Percentiles rank a stretch among this genome's conserved stretches.
Evolutionary conservation across 2,329 filamentous ascomycete genomes (phyloP).

Genomic region (Coleophoma eucalyptorum): DNA sequence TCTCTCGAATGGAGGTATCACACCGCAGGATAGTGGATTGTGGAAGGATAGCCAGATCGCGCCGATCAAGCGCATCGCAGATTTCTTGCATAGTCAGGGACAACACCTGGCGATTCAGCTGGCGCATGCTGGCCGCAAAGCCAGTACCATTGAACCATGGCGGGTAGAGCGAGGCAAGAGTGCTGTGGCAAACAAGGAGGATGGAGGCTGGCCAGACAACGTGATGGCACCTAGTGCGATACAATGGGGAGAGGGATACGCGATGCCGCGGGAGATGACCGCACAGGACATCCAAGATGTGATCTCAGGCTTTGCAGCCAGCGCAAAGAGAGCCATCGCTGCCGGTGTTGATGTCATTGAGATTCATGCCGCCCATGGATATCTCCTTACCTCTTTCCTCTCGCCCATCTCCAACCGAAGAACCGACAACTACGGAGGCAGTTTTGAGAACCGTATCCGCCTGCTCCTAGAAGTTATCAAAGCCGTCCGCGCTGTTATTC

Average conservation of each 20-base stretch:
- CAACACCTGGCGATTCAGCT: slow-evolving; percentile 69
- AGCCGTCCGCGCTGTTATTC: slow-evolving; percentile 48
- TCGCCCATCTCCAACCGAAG: slow-evolving; percentile 55
- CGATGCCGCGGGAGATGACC: slow-evolving; percentile 56
- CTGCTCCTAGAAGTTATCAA: slow-evolving; percentile 51
- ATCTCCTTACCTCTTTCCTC: slow-evolving; percentile 63
- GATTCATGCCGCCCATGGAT: slow-evolving; percentile 61
- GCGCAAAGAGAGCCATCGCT: slow-evolving; percentile 30
- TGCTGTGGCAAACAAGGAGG: slow-evolving; percentile 23
- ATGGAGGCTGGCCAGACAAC: slow-evolving; percentile 33
- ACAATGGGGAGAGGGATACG: slow-evolving; percentile 50
- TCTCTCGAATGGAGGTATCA: slow-evolving; percentile 27
- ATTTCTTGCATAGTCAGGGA: slow-evolving; percentile 43
- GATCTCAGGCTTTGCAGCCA: slow-evolving; percentile 30
- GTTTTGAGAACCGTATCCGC: slow-evolving; percentile 63
- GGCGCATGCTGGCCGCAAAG: slow-evolving; percentile 56
- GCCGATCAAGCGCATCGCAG: slow-evolving; percentile 28
- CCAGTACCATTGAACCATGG: slow-evolving; percentile 32
- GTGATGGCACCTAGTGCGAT: slow-evolving; percentile 53
- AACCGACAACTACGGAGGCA: slow-evolving; percentile 63
- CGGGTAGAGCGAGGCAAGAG: slow-evolving; percentile 20
- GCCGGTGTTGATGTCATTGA: slow-evolving; percentile 63
- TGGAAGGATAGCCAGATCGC: slow-evolving; percentile 34
- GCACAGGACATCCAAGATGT: slow-evolving; percentile 30
- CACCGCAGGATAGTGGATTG: slow-evolving; percentile 25